Evolutionary conservation across 768 basidiomycete genomes (phyloP).

Genomic region (Hericium alpestre): DNA sequence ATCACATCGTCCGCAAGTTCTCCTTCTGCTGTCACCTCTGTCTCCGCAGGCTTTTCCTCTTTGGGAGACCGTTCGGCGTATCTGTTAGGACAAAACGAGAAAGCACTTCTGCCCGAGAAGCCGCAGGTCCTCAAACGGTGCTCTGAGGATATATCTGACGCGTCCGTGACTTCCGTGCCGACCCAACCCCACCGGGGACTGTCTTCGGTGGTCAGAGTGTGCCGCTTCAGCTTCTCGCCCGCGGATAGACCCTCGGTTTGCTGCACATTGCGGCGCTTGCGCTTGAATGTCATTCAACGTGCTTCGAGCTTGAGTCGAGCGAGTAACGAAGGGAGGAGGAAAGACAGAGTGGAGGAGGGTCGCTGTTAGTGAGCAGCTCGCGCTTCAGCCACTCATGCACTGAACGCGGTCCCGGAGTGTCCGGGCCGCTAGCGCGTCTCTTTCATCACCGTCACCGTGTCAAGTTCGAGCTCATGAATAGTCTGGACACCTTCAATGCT

Average conservation of each 20-base stretch:
- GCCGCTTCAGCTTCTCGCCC: constrained; percentile 54
- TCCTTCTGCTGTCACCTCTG: constrained; percentile 19
- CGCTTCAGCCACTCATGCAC: not conserved
- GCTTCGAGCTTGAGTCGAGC: not conserved
- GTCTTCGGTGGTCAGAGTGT: constrained; percentile 32
- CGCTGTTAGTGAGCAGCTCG: not conserved
- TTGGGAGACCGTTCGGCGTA: constrained; percentile 23
- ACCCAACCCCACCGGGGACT: constrained; percentile 71
- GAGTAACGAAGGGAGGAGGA: not conserved
- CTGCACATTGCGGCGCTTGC: constrained; percentile 42
- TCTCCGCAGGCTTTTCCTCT: constrained; percentile 12
- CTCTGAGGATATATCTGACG: constrained; percentile 52
- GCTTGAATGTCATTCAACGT: constrained; percentile 42
- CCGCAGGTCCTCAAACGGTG: constrained; percentile 64
- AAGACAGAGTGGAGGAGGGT: constrained; percentile 3
- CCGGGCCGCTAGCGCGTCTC: not conserved
- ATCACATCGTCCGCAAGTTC: constrained; percentile 55
- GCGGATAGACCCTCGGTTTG: constrained; percentile 41
- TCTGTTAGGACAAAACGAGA: constrained; percentile 50
- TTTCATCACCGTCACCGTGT: not conserved
- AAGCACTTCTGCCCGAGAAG: constrained; percentile 38
- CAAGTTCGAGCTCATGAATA: not conserved
- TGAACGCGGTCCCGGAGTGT: not conserved
- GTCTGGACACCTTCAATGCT: not conserved
- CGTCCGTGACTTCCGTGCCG: constrained; percentile 45